Percentiles rank a stretch among this genome's conserved stretches.
Conservation (phyloP, 768 basidiomycete genomes). For the Amanita molliuscula region DNA sequence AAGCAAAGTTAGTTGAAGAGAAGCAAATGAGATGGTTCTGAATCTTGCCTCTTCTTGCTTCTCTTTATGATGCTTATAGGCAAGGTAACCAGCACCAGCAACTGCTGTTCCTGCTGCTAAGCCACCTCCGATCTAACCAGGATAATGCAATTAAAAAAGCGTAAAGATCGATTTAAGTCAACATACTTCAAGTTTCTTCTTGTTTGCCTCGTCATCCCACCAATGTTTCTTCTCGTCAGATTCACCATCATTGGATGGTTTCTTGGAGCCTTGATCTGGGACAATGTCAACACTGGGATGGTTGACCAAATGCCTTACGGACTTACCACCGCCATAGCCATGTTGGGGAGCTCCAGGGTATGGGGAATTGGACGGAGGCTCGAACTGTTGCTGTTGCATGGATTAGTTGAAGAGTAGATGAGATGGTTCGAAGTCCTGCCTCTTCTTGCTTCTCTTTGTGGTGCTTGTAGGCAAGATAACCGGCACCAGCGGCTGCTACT, state of each 20-base stretch:
- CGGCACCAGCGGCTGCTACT: slow-evolving; percentile 39
- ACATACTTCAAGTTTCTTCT: slow-evolving; percentile 47
- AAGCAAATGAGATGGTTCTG: not conserved
- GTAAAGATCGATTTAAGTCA: not conserved
- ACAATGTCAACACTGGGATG: not conserved
- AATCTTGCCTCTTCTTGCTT: slow-evolving; percentile 41
- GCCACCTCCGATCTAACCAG: slow-evolving; percentile 51
- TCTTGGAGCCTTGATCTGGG: slow-evolving; percentile 12
- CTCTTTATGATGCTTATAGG: slow-evolving; percentile 47
- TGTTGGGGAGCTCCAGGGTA: slow-evolving; percentile 6
- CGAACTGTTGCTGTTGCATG: slow-evolving; percentile 17
- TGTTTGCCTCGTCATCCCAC: slow-evolving; percentile 42
- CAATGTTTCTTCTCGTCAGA: slow-evolving; percentile 39
- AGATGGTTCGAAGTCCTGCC: slow-evolving; percentile 19
- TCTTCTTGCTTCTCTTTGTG: slow-evolving; percentile 50
- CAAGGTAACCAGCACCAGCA: slow-evolving; percentile 38
- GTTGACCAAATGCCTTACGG: not conserved
- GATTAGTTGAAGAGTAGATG: not conserved
- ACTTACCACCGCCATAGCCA: slow-evolving; percentile 6
- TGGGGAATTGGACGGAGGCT: slow-evolving; percentile 11
- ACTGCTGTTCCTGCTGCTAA: slow-evolving; percentile 42
- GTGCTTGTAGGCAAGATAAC: slow-evolving; percentile 39
- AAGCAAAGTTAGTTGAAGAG: not conserved
- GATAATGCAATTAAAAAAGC: slow-evolving; percentile 4
- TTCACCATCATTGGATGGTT: slow-evolving; percentile 4